A percentile compares a stretch with the other conserved stretches of the same genome.
phyloP scores from a whole-genome alignment of 805 yeast species.

The Ogataea henricii region DNA sequence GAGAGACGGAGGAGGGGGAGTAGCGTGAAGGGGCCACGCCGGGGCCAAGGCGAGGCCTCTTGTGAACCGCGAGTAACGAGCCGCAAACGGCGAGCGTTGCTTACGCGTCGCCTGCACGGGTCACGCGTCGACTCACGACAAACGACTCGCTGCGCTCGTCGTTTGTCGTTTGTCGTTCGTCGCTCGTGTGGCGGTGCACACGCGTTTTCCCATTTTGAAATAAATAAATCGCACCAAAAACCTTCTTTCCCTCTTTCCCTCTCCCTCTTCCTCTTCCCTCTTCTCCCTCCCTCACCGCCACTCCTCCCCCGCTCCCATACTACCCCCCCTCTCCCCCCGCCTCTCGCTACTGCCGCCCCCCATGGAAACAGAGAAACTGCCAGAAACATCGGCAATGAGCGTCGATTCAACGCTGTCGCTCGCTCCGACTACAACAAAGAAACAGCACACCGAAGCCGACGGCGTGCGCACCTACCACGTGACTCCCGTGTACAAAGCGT shows the following conservation, averaged over 20 bases:
- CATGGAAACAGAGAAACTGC: constrained; percentile 2
- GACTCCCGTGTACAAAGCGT: constrained; percentile 52
- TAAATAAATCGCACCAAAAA: background rate
- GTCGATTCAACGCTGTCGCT: constrained; percentile 9
- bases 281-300: background rate
- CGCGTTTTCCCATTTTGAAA: background rate
- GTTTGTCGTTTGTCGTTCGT: too few species aligned
- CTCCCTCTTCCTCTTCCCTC: background rate
- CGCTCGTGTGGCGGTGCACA: background rate
- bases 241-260: background rate
- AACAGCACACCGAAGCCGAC: background rate
- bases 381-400: constrained; percentile 15
- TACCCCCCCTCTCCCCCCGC: background rate
- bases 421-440: background rate
- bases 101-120: too few species aligned
- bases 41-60: too few species aligned
- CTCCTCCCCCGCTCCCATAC: background rate
- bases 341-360: background rate
- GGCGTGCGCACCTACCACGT: constrained; percentile 23
- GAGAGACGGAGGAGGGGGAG: too few species aligned
- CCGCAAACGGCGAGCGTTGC: too few species aligned
- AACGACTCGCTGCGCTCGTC: too few species aligned
- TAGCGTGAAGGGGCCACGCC: too few species aligned
- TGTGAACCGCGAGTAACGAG: too few species aligned
- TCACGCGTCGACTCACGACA: too few species aligned